A percentile compares a stretch with the other conserved stretches of the same genome.
These are phyloP conservation scores for Urochloa ruziziensis DNA, from an alignment of 176 grass and related monocot species.

Conservation along the genomic window DNA sequence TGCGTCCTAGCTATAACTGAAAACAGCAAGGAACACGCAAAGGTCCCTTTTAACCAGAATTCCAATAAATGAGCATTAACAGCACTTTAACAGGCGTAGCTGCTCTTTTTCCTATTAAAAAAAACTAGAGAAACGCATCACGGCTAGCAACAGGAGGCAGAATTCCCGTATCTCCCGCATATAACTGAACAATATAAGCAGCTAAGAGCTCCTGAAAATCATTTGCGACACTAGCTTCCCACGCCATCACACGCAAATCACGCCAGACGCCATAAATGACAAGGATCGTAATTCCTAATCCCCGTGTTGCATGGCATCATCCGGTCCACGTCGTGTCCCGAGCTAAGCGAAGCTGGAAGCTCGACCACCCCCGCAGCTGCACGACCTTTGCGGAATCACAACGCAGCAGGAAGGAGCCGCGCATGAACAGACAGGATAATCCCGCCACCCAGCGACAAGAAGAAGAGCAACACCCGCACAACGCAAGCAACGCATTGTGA, in stretches of 20 bases:
- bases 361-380: background rate
- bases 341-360: background rate
- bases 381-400: background rate
- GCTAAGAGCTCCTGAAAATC: background rate
- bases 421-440: background rate
- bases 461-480: background rate
- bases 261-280: background rate
- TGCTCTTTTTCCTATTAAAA: background rate
- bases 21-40: background rate
- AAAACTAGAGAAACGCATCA: background rate
- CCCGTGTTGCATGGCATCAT: background rate
- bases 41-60: background rate
- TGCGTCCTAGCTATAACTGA: background rate
- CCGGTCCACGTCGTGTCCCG: background rate
- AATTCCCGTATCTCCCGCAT: background rate
- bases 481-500: slow-evolving; percentile 35
- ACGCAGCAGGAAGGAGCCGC: background rate
- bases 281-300: background rate
- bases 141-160: background rate
- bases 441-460: background rate
- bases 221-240: background rate
- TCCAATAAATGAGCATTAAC: background rate
- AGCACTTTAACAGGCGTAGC: background rate
- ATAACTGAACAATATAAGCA: background rate
- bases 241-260: background rate